Base-by-base conservation (phyloP, 768 basidiomycete genomes). In the Leucogyrophana mollusca region DNA sequence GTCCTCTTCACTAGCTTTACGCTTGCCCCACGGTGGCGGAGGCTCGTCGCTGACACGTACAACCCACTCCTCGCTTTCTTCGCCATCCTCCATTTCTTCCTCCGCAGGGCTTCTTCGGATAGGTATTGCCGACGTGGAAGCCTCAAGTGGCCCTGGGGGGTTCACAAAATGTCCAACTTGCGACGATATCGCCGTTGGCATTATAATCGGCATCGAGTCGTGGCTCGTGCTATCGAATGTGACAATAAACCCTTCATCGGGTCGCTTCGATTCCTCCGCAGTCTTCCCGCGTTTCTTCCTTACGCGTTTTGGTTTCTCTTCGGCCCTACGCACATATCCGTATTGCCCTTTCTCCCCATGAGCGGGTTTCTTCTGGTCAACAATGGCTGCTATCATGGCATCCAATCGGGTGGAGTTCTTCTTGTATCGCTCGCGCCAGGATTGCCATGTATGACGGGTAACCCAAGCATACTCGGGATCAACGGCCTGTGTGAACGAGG, bases 401-500 rank as follows among this genome's bases (percentile, higher is more conserved):
- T 91, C 87, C 30, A 91, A 73, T 9, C 87, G 80, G 6, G 67
- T 59, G 0, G 86, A 70, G 50, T 92, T 85, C 65, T 91, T 91
- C 71, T 91, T 90, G 70, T 92, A 92, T 22, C 90, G 75, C 58
- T 92, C 89, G 21, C 90, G 79, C 89, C 89, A 92, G 13, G 89
- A 92, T 53, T 90, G 87, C 89, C 89, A 92, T 2, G 88, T 90
- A 60, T 92, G 89, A 13, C 88, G 82, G 20, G 71, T 74, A 16
- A 90, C 90, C 89, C 89, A 91, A 0, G 77, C 71, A 56, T 80
- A 90, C 51, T 87, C 86, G 2, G 87, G 83, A 50, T 89, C 84
- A 40, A 67, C 65, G 39, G 70, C 72, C 87, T 90, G 53, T 8
- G 27, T 14, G 11, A 16, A 25, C 34, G 34, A 49, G 51, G 27